A percentile compares a stretch with the other conserved stretches of the same genome.
phyloP scores from a whole-genome alignment of 306 rosid genomes.

The Trifolium repens region DNA sequence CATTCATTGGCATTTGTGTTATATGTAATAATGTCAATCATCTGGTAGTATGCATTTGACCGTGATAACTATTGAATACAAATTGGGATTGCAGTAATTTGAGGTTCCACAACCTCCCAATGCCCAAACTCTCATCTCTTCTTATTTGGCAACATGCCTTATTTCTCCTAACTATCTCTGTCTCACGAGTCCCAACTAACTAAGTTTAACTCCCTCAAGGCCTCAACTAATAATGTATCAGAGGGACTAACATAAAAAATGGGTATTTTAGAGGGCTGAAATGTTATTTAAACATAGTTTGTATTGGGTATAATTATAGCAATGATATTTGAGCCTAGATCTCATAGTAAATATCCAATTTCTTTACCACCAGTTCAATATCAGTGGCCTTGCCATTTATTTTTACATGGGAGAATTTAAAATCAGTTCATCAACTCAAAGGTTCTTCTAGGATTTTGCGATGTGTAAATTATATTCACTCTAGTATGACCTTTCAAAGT shows the following conservation, averaged over 20 bases:
- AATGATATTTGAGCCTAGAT: conserved; percentile 1
- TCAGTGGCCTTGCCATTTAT: conserved; percentile 7
- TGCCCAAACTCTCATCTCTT: not conserved
- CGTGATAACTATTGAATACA: not conserved
- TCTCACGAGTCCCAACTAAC: not conserved
- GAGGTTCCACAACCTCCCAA: not conserved
- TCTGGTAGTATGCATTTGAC: not conserved
- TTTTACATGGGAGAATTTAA: conserved; percentile 11
- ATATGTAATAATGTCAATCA: conserved; percentile 3
- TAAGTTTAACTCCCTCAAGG: not conserved
- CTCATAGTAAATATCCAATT: conserved; percentile 2
- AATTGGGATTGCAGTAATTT: not conserved
- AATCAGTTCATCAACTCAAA: conserved; percentile 16
- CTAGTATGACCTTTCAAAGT: conserved; percentile 19
- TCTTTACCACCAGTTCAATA: not conserved
- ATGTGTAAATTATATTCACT: not conserved
- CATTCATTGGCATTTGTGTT: not conserved
- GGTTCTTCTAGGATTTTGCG: conserved; percentile 2
- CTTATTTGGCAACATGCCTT: not conserved
- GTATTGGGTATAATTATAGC: not conserved
- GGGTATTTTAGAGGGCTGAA: not conserved
- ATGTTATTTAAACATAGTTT: conserved; percentile 5
- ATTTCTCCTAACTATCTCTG: not conserved
- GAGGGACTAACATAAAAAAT: not conserved
- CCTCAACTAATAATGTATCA: not conserved